Base-by-base conservation (phyloP, 1,284 basidiomycete species). In the Cutaneotrichosporon cavernicola region DNA sequence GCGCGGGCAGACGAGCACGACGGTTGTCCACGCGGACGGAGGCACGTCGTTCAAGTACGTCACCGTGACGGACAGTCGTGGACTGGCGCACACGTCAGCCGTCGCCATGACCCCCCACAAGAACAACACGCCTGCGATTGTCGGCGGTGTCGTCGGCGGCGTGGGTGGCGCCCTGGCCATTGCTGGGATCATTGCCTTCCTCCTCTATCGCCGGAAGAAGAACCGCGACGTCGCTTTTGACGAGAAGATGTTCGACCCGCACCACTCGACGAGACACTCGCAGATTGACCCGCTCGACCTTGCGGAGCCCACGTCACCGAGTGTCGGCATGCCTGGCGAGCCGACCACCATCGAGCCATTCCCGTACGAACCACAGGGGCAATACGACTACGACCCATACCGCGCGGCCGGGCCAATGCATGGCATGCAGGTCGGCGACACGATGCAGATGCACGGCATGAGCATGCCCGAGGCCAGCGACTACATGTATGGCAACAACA, bases 91-190 rank as follows among this genome's bases (percentile, higher is more conserved):
- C 13, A 40, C 55, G 9, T 26, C 21, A 6, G 55, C 38, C 8
- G 55, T 40, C 21, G 30, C 51, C 18, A 21, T 40, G 13, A 30
- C 21, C 6, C 7, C 22, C 5, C 21, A 43, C 36, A 56, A 56
- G 55, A 56, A 30, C 55, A 56, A 56, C 26, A 43, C 38, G 22
- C 9, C 13, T 2, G 55, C 55, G 6, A 81, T 81, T 36, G 80
- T 76, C 16, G 80, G 80, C 38, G 80, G 79, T 56, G 79, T 80
- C n/a, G 71, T 81, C n/a, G 80, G 80, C 30, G 80, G 80, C 60
- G 69, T 79, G 7, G 71, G 67, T 40, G 78, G 74, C 53, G 65
- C 77, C 5, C 58, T 77, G 1, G 56, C 81, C 30, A 69, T 68
- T 16, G 70, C 70, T 7, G 69, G 79, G 14, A 47, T 76, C 8